These are phyloP conservation scores for Marasmius oreades DNA, from an alignment of 1,284 basidiomycete species.

Conservation along the genomic window DNA sequence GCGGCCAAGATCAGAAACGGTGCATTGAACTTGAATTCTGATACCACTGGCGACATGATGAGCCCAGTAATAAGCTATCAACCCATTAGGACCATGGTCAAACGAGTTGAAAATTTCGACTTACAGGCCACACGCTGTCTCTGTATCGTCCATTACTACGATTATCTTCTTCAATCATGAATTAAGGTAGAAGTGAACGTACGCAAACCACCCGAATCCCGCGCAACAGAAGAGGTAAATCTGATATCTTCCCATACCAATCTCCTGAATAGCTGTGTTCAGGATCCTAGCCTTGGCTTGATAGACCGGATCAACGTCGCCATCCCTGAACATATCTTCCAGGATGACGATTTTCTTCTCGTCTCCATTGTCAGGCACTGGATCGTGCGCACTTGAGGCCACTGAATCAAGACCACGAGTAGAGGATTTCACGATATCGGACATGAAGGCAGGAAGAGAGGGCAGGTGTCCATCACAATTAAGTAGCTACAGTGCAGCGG, in stretches of 20 bases:
- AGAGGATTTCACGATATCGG: no score
- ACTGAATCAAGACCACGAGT: no score
- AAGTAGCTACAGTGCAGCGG: no score
- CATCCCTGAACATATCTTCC: constrained; percentile 42
- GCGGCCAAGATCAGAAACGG: constrained; percentile 54
- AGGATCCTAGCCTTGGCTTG: constrained; percentile 60
- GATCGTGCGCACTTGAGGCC: no score
- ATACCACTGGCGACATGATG: constrained; percentile 50
- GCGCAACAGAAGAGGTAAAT: constrained; percentile 53
- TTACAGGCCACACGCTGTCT: constrained; percentile 61
- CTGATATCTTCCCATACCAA: constrained; percentile 74
- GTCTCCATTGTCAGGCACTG: background rate
- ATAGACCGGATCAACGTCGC: constrained; percentile 57
- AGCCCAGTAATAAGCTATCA: constrained; percentile 46
- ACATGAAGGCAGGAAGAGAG: no score
- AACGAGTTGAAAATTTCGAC: background rate
- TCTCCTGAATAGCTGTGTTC: constrained; percentile 65
- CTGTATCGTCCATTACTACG: constrained; percentile 25
- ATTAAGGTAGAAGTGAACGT: constrained; percentile 24
- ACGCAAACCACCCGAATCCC: constrained; percentile 72
- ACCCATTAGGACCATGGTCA: background rate
- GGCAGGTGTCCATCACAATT: no score
- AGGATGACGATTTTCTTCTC: constrained; percentile 6
- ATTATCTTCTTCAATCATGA: background rate
- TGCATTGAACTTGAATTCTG: constrained; percentile 51